phyloP scores from a whole-genome alignment of 306 rosid genomes.

The Aeschynomene evenia region DNA sequence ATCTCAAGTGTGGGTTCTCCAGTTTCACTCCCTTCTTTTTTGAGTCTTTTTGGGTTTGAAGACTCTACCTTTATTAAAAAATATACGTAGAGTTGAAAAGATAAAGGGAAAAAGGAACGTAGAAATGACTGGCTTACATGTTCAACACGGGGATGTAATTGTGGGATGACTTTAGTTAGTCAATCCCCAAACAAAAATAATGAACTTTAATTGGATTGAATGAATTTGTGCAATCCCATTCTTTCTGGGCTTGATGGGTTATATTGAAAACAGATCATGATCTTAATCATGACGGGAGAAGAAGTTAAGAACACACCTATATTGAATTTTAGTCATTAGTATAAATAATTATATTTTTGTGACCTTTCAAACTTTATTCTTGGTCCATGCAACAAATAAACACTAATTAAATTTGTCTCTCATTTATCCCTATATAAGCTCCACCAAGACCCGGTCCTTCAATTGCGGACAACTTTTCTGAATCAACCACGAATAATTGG shows the following conservation, averaged over 20 bases:
- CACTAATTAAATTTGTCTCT: slow-evolving; percentile 22
- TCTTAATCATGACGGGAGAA: slow-evolving; percentile 32
- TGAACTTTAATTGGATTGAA: background rate
- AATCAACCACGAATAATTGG: background rate
- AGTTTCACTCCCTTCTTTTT: no score
- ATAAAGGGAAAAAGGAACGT: background rate
- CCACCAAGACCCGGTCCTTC: slow-evolving; percentile 36
- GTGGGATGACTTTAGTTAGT: background rate
- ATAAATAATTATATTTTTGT: background rate
- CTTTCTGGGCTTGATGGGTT: slow-evolving; percentile 6
- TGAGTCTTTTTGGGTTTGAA: no score
- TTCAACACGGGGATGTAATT: slow-evolving; percentile 19
- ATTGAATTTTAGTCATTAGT: slow-evolving; percentile 30
- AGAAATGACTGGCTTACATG: background rate
- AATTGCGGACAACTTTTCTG: slow-evolving; percentile 32
- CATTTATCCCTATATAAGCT: slow-evolving; percentile 4
- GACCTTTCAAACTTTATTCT: slow-evolving; percentile 17
- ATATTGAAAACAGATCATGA: slow-evolving; percentile 19
- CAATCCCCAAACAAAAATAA: no score
- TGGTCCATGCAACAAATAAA: slow-evolving; percentile 17
- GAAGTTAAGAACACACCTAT: slow-evolving; percentile 33
- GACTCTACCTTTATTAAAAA: no score
- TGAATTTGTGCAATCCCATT: slow-evolving; percentile 17
- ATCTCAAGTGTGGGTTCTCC: no score
- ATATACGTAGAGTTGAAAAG: background rate